Evolutionary conservation across 352 stramenopile species (phyloP).

Genomic region (Globisporangium mamillatum): DNA sequence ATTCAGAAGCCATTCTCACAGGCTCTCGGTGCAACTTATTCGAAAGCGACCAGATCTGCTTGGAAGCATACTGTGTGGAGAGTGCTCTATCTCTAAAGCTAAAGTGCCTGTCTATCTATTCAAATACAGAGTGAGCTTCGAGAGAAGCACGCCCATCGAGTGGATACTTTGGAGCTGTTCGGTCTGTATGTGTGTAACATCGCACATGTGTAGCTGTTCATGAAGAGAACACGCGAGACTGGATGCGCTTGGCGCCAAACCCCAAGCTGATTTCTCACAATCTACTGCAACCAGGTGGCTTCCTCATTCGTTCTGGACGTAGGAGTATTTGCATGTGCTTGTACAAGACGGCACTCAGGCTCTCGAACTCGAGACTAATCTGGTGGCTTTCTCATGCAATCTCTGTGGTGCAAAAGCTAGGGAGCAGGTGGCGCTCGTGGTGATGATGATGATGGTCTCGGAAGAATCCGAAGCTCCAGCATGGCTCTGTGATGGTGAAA

Average conservation of each 20-base stretch:
- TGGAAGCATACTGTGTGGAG: background rate
- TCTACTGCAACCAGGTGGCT: background rate
- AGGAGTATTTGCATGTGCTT: background rate
- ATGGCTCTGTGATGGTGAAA: background rate
- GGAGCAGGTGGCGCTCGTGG: background rate
- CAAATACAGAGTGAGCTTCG: background rate
- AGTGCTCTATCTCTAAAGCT: background rate
- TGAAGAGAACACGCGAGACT: background rate
- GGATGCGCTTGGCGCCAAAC: background rate
- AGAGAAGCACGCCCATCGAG: background rate
- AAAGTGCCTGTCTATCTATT: background rate
- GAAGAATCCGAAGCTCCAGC: background rate
- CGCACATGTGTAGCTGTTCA: background rate
- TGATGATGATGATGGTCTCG: background rate
- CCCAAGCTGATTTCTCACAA: background rate
- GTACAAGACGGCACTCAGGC: too few relatives aligned
- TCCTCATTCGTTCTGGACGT: background rate
- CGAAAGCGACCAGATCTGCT: background rate
- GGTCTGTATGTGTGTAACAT: background rate
- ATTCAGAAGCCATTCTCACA: background rate
- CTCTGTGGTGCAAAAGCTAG: background rate
- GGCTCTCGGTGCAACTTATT: background rate
- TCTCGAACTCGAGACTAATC: too few relatives aligned
- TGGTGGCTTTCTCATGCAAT: background rate
- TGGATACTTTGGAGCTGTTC: background rate